Conservation (phyloP, 306 rosid species). For the Senna tora region DNA sequence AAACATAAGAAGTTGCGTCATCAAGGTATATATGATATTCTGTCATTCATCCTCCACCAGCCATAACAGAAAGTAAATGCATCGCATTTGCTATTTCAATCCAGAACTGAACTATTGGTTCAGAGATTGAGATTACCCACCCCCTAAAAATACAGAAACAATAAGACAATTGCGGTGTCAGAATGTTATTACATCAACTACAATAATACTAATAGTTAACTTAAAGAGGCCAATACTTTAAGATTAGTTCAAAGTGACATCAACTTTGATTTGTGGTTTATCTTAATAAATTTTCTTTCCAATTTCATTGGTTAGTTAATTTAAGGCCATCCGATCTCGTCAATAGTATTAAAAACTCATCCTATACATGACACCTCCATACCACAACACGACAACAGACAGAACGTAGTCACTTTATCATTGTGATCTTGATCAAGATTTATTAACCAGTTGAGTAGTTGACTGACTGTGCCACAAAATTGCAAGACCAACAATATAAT, state of each 20-base stretch:
- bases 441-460: not conserved
- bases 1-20: not conserved
- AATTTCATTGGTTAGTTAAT: conserved; percentile 9
- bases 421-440: not conserved
- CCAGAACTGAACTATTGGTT: conserved; percentile 15
- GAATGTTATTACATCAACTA: conserved; percentile 26
- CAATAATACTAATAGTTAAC: conserved; percentile 11
- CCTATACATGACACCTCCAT: not conserved
- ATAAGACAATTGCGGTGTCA: conserved; percentile 10
- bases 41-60: not conserved
- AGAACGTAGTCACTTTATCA: conserved; percentile 5
- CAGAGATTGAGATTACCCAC: not conserved
- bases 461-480: not conserved
- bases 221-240: not conserved
- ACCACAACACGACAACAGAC: conserved; percentile 19
- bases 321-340: not conserved
- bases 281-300: not conserved
- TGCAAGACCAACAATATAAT: not conserved
- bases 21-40: not conserved
- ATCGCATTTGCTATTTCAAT: not conserved
- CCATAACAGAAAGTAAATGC: not conserved
- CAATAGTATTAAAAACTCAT: not conserved
- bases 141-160: conserved; percentile 1
- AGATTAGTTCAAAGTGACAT: conserved; percentile 29
- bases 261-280: not conserved